A percentile compares a stretch with the other conserved stretches of the same genome.
Conservation (phyloP, 78 protist genomes). For the Dictyostelium firmibasis region DNA sequence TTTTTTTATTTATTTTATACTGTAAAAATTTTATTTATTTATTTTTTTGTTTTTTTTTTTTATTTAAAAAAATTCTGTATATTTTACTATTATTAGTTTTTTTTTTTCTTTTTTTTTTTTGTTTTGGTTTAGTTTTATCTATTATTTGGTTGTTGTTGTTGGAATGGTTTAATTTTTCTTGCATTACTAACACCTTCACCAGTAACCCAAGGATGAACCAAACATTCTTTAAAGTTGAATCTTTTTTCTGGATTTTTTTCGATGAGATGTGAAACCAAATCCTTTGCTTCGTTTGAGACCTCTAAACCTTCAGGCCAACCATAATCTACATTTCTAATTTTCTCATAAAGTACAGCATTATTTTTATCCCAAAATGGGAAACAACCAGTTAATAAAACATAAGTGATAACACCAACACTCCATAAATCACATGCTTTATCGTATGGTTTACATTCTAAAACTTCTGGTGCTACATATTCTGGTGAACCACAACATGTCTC, state of each 20-base stretch:
- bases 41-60: not conserved
- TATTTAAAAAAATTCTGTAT: not conserved
- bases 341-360: slow-evolving; percentile 70
- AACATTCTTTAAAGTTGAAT: slow-evolving; percentile 69
- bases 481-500: slow-evolving; percentile 94
- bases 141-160: not conserved
- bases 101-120: not conserved
- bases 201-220: slow-evolving; percentile 79
- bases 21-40: not conserved
- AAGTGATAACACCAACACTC: slow-evolving; percentile 88
- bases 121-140: not conserved
- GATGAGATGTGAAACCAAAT: slow-evolving; percentile 64
- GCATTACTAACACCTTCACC: slow-evolving; percentile 50
- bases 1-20: not conserved
- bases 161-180: slow-evolving; percentile 42
- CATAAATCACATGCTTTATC: slow-evolving; percentile 85
- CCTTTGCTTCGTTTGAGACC: slow-evolving; percentile 79
- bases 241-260: slow-evolving; percentile 74
- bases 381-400: slow-evolving; percentile 78
- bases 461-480: slow-evolving; percentile 88
- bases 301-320: slow-evolving; percentile 80
- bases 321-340: slow-evolving; percentile 82
- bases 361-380: slow-evolving; percentile 80
- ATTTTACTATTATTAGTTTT: not conserved
- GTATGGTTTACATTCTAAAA: slow-evolving; percentile 81